Conservation (phyloP, 2,329 filamentous ascomycete species). For the Alternaria sp. region DNA sequence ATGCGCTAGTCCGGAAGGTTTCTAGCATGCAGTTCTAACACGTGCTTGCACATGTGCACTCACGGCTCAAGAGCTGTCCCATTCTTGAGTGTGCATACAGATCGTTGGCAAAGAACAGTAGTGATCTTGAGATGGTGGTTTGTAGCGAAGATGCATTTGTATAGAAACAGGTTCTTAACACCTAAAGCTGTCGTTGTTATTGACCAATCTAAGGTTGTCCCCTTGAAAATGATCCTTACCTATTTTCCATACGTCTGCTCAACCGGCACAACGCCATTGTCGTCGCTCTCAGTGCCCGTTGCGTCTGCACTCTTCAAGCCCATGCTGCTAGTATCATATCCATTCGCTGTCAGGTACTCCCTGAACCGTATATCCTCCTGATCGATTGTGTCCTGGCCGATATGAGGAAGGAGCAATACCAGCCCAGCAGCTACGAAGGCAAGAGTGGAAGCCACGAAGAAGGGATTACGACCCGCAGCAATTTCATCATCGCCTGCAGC, state of each 20-base stretch:
- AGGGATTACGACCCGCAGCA: conserved; percentile 79
- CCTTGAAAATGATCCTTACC: too few relatives aligned
- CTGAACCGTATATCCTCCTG: conserved; percentile 79
- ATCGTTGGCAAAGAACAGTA: not conserved
- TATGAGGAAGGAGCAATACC: conserved; percentile 73
- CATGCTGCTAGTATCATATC: conserved; percentile 73
- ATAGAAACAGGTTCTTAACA: not conserved
- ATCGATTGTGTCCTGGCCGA: conserved; percentile 84
- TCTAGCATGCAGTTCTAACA: not conserved
- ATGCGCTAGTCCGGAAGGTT: not conserved
- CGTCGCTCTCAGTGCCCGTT: conserved; percentile 21
- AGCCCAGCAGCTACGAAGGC: conserved; percentile 74
- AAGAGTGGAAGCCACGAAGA: conserved; percentile 80
- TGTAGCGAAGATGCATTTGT: not conserved
- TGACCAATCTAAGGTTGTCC: too few relatives aligned
- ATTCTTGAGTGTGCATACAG: not conserved
- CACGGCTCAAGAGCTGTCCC: not conserved
- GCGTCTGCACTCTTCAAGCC: conserved; percentile 43
- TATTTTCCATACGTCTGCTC: conserved; percentile 9
- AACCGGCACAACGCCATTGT: conserved; percentile 7
- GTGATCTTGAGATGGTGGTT: not conserved
- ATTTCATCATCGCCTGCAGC: conserved; percentile 43
- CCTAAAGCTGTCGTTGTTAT: not conserved
- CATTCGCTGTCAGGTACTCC: conserved; percentile 72
- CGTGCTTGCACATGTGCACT: too few relatives aligned